phyloP scores from a whole-genome alignment of 805 yeast species.

The Blastobotrys attinorum region DNA sequence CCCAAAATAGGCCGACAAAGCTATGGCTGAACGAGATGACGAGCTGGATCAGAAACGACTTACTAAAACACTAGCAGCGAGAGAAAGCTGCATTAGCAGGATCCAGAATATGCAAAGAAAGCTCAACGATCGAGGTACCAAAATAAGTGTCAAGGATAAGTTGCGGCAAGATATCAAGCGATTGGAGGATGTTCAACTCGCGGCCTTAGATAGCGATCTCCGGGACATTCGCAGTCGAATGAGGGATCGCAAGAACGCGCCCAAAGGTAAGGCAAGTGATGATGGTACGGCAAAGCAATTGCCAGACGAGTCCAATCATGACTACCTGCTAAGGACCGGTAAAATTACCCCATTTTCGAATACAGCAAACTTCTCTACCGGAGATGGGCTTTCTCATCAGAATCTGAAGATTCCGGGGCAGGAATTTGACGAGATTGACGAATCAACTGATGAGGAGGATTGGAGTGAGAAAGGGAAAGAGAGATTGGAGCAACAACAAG shows the following conservation, averaged over 20 bases:
- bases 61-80: conserved; percentile 51
- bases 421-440: conserved; percentile 18
- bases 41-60: conserved; percentile 71
- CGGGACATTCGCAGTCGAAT: conserved; percentile 50
- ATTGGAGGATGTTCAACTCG: conserved; percentile 43
- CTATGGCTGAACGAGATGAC: conserved; percentile 51
- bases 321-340: conserved; percentile 79
- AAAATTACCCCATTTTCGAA: conserved; percentile 90
- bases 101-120: conserved; percentile 41
- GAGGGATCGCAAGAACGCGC: conserved; percentile 20
- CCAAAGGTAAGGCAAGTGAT: conserved; percentile 4
- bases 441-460: conserved; percentile 9
- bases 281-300: conserved; percentile 28
- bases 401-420: conserved; percentile 46
- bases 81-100: conserved; percentile 37
- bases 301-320: conserved; percentile 73
- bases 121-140: conserved; percentile 44
- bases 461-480: background rate
- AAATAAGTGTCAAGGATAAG: conserved; percentile 56
- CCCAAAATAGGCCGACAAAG: conserved; percentile 56
- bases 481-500: conserved; percentile 11
- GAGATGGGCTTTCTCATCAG: conserved; percentile 32
- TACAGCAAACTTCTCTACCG: conserved; percentile 20
- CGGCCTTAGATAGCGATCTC: conserved; percentile 51
- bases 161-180: conserved; percentile 47